These are phyloP conservation scores for Diospyros kaki DNA, from an alignment of 148 eudicot species.

Conservation along the genomic window DNA sequence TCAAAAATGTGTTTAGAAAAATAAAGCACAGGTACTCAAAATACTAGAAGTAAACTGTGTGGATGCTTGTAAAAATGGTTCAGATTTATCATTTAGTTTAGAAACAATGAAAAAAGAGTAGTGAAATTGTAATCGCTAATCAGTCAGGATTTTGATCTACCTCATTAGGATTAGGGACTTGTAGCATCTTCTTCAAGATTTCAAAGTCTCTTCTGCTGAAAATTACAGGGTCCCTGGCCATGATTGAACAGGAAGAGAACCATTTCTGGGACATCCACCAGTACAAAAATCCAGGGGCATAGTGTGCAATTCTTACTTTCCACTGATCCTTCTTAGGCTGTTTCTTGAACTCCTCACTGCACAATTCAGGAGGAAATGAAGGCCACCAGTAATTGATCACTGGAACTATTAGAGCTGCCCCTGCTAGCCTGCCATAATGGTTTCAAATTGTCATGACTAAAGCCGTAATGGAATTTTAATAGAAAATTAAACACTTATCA, in stretches of 20 bases:
- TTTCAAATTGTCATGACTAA: too few relatives aligned
- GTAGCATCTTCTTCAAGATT: constrained; percentile 25
- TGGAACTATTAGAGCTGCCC: constrained; percentile 34
- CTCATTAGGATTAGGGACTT: constrained; percentile 10
- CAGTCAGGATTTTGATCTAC: not conserved
- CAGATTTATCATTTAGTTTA: too few relatives aligned
- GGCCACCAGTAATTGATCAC: constrained; percentile 37
- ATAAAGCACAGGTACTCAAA: too few relatives aligned
- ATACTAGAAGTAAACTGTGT: too few relatives aligned
- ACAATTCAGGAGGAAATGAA: constrained; percentile 28
- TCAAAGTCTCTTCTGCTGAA: constrained; percentile 25
- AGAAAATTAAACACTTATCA: too few relatives aligned
- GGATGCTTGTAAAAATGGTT: too few relatives aligned
- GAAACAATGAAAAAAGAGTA: too few relatives aligned
- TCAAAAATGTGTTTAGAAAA: too few relatives aligned
- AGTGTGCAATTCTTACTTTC: constrained; percentile 16
- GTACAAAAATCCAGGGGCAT: constrained; percentile 29
- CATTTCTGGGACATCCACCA: constrained; percentile 43
- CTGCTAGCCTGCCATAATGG: constrained; percentile 27
- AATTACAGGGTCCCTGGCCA: constrained; percentile 22
- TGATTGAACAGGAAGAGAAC: constrained; percentile 30
- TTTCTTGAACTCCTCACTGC: constrained; percentile 20
- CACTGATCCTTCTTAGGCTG: constrained; percentile 19
- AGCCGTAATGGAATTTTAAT: too few relatives aligned
- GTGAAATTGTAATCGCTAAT: too few relatives aligned